Percentiles rank a stretch among this genome's conserved stretches.
phyloP scores from a whole-genome alignment of 805 yeast species.

The Starmerella bombi region DNA sequence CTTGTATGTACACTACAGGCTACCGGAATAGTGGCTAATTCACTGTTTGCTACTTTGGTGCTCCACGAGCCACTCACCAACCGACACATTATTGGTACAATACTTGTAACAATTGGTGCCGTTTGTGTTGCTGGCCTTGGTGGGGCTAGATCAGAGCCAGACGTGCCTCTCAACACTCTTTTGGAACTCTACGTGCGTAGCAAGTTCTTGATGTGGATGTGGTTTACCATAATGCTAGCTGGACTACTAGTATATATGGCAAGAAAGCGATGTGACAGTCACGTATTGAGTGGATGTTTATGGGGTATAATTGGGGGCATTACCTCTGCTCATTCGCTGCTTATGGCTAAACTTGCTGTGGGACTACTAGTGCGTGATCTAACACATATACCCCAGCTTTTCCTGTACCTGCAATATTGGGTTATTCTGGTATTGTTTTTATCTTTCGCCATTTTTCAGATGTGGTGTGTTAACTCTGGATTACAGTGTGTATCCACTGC shows the following conservation, averaged over 20 bases:
- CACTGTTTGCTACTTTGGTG: constrained; percentile 53
- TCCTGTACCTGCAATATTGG: constrained; percentile 35
- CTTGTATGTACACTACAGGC: constrained; percentile 74
- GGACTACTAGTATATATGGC: constrained; percentile 17
- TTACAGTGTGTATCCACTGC: constrained; percentile 58
- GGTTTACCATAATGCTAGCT: constrained; percentile 26
- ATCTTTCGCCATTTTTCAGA: constrained; percentile 51
- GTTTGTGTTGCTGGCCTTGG: constrained; percentile 65
- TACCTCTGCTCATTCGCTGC: constrained; percentile 70
- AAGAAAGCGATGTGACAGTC: background rate
- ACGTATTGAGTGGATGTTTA: constrained; percentile 34
- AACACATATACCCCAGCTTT: constrained; percentile 27
- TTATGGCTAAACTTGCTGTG: constrained; percentile 73
- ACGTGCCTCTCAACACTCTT: constrained; percentile 38
- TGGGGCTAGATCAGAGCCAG: constrained; percentile 38
- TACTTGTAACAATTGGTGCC: constrained; percentile 60
- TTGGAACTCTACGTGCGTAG: constrained; percentile 31
- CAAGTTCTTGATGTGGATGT: constrained; percentile 48
- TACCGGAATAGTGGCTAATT: constrained; percentile 76
- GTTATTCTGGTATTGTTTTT: constrained; percentile 35
- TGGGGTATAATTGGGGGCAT: constrained; percentile 64
- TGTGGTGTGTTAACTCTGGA: constrained; percentile 62
- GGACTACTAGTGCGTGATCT: constrained; percentile 46
- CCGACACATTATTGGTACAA: constrained; percentile 49
- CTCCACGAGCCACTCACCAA: constrained; percentile 55